Conservation (phyloP, 371 early-diverging fungal genomes). For the Mucor lusitanicus region DNA sequence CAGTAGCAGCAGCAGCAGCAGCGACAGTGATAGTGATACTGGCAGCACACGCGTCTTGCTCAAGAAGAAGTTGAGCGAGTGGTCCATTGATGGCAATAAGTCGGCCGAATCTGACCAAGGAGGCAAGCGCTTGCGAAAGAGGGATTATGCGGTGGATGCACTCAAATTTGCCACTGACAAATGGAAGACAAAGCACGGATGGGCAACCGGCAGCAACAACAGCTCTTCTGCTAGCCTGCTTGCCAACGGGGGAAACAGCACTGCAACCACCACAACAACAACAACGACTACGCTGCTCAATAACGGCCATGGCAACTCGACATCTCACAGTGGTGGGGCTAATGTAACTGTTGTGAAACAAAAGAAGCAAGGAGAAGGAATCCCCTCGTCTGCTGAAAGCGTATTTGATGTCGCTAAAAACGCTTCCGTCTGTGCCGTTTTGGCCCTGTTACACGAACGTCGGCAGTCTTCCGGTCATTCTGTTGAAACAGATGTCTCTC, state of each 20-base stretch:
- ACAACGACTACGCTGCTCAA: not conserved
- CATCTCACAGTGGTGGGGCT: not conserved
- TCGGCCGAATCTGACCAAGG: not conserved
- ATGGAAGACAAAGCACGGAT: constrained; percentile 45
- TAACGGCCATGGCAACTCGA: not conserved
- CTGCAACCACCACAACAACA: not conserved
- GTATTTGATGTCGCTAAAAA: constrained; percentile 39
- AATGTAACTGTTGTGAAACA: not conserved
- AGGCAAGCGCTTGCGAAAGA: constrained; percentile 19
- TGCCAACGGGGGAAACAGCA: not conserved
- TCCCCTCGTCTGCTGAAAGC: constrained; percentile 34
- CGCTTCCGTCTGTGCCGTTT: constrained; percentile 45
- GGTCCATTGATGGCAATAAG: constrained; percentile 10
- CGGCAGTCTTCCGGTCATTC: constrained; percentile 18
- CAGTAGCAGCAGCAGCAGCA: constrained; percentile 8
- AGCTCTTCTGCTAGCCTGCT: constrained; percentile 4
- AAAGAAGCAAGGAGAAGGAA: not conserved
- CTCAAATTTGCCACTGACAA: constrained; percentile 32
- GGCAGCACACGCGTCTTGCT: constrained; percentile 3
- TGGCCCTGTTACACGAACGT: constrained; percentile 39
- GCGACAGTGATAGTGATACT: constrained; percentile 21
- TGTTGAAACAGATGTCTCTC: constrained; percentile 21
- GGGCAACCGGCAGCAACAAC: constrained; percentile 11
- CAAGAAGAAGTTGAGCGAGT: constrained; percentile 29
- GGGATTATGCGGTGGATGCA: constrained; percentile 34